phyloP scores from a whole-genome alignment of 176 grass and related monocot species.

The Ensete ventricosum region DNA sequence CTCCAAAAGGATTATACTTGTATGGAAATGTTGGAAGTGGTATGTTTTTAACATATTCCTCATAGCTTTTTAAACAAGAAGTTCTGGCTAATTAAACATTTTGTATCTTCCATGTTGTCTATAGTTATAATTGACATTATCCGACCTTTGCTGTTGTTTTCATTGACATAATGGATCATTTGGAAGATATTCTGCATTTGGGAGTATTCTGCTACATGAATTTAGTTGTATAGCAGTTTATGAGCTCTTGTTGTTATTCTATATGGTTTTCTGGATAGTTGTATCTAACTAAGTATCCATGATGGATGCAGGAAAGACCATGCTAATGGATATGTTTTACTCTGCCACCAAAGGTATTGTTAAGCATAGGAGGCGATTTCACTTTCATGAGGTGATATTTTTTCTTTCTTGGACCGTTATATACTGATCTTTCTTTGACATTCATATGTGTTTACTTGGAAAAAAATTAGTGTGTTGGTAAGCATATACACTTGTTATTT shows the following conservation, averaged over 20 bases:
- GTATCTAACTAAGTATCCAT: background rate
- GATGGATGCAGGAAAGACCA: slow-evolving; percentile 61
- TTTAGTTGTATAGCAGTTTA: background rate
- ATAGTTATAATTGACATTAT: background rate
- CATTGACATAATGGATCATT: slow-evolving; percentile 10
- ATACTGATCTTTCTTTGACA: background rate
- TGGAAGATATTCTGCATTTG: background rate
- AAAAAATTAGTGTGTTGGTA: background rate
- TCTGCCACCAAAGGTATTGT: slow-evolving; percentile 70
- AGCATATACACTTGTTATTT: background rate
- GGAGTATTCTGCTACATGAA: background rate
- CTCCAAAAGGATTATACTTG: slow-evolving; percentile 85
- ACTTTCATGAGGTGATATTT: slow-evolving; percentile 82
- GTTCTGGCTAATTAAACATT: background rate
- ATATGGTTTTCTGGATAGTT: background rate
- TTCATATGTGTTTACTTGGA: background rate
- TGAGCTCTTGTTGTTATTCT: too few species aligned
- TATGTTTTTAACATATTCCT: slow-evolving; percentile 26
- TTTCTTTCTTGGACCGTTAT: background rate
- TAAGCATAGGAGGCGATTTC: slow-evolving; percentile 80
- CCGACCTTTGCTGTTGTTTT: background rate
- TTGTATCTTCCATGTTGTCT: background rate
- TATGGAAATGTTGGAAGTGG: slow-evolving; percentile 95
- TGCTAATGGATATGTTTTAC: slow-evolving; percentile 99
- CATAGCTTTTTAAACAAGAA: background rate